Base-by-base conservation (phyloP, 2,329 filamentous ascomycete species). In the Arthroderma sp. region DNA sequence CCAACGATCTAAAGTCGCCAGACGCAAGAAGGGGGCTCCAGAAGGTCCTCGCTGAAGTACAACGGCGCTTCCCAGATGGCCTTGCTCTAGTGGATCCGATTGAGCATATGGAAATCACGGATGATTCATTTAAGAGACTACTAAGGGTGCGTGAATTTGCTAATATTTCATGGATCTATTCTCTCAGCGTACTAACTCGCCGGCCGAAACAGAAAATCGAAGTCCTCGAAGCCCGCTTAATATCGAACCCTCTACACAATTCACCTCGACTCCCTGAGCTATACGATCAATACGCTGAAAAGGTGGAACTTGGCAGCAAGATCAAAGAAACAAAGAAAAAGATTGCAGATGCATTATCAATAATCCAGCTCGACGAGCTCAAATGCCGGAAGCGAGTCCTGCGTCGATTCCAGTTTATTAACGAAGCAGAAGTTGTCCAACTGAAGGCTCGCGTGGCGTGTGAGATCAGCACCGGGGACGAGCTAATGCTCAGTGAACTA, bases 401-500 rank as follows among this genome's bases (percentile, higher is more conserved):
- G 29, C 85, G 93, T 39, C 85, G 91, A 44, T 77, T 98, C 7
- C 86, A 85, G 4, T 98, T 98, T 66, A 93, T 95, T 65, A 93
- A 94, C 61, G 91, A 96, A 48, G 77, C 80, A 43, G 91, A 96
- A 61, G 88, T 98, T 1, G 88, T 98, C 6, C 84, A 96, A 68
- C 77, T 96, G 57, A 98, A 98, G 68, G 91, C 89, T 7, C 85
- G 93, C 45, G 93, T 96, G 3, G 91, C 91, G 1, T 98, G 91
- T 65, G 89, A 98, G 67, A 96, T 98, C 52, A 94, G 86, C 50
- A 94, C 89, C 0, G 91, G 89, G 32, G 91, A 98, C 58, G 93
- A 98, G 62, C 72, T 98, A 36, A 80, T 98, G 51, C 75, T 98
- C 4, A 87, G 85, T 8, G 91, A 98, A 64, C 73, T 98, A 29